Conservation (phyloP, 2,329 filamentous ascomycete species). For the Celoporthe dispersa region DNA sequence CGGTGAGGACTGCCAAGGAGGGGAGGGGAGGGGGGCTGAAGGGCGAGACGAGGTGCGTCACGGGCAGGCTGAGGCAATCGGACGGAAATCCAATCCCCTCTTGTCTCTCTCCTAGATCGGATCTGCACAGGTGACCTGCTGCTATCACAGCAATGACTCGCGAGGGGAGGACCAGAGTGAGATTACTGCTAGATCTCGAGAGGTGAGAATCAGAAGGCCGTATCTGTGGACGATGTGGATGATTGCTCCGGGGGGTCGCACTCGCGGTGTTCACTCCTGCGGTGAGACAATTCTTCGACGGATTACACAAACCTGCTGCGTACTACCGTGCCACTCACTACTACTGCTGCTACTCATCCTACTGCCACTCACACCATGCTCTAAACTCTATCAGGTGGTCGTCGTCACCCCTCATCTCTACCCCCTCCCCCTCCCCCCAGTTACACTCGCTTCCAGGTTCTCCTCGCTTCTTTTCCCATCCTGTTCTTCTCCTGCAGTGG, state of each 20-base stretch:
- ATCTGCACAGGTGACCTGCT: neutral
- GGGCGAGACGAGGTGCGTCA: neutral
- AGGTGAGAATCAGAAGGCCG: neutral
- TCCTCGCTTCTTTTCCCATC: neutral
- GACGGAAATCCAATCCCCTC: neutral
- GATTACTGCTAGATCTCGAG: neutral
- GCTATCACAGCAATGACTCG: slow-evolving; percentile 4
- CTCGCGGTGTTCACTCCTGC: neutral
- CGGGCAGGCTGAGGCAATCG: slow-evolving; percentile 1
- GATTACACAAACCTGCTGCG: neutral
- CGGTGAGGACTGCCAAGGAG: neutral
- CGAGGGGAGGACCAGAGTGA: neutral
- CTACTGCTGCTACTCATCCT: neutral
- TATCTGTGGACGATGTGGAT: slow-evolving; percentile 1
- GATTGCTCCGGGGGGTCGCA: neutral
- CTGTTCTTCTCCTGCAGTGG: neutral
- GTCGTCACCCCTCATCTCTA: slow-evolving; percentile 5
- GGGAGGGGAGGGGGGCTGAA: neutral
- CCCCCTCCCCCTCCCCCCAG: neutral
- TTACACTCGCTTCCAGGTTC: neutral
- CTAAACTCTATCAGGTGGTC: neutral
- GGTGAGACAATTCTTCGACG: neutral
- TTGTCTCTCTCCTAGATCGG: slow-evolving; percentile 1
- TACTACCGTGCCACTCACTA: neutral
- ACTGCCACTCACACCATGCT: neutral